Evolutionary conservation across 352 stramenopile genomes (phyloP).

Genomic region (Phytopythium sindhum): DNA sequence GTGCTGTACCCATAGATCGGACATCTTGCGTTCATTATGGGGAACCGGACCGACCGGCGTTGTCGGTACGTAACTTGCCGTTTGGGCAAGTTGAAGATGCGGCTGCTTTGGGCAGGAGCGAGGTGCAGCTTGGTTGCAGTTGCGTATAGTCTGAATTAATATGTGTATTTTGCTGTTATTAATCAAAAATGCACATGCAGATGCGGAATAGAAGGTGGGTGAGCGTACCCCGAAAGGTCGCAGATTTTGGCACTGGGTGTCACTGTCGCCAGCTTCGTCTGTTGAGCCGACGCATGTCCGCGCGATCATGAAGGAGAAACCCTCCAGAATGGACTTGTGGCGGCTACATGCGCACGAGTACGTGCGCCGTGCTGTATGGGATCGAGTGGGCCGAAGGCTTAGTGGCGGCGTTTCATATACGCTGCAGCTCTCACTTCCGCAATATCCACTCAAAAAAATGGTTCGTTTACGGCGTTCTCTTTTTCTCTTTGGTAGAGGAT

Average conservation of each 20-base stretch:
- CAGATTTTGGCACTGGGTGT: not conserved
- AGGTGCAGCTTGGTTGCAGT: not conserved
- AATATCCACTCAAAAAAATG: not conserved
- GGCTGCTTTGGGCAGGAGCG: not conserved
- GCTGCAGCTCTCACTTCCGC: not conserved
- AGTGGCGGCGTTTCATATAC: not conserved
- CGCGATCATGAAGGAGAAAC: not conserved
- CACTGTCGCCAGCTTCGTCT: not conserved
- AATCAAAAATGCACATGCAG: not conserved
- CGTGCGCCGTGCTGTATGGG: not conserved
- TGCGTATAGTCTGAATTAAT: not conserved
- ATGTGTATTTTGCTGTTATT: not conserved
- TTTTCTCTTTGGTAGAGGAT: not conserved
- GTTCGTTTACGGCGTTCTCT: not conserved
- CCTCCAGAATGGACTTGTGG: not conserved
- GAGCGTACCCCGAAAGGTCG: not conserved
- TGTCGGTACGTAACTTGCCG: not conserved
- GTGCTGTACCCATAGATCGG: not conserved
- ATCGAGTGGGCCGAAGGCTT: not conserved
- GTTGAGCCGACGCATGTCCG: not conserved
- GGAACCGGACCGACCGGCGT: not conserved
- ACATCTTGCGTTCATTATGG: not conserved
- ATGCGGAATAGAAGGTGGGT: not conserved
- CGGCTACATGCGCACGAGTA: not conserved
- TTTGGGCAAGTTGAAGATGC: constrained; percentile 2